phyloP scores from a whole-genome alignment of 768 basidiomycete species.

The Lepiota venenata region DNA sequence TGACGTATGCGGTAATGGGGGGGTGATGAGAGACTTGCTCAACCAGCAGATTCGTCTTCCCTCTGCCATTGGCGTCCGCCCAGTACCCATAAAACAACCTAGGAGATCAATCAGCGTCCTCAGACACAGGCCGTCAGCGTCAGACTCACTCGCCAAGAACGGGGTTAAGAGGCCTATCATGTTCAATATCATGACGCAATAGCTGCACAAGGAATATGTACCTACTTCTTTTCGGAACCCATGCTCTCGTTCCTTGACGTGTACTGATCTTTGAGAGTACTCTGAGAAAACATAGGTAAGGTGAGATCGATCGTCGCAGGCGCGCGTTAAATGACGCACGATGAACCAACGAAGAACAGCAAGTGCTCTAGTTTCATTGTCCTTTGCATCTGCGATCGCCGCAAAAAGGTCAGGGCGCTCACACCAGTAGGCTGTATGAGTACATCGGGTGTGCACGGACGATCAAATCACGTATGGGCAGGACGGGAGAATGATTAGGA shows the following conservation, averaged over 20 bases:
- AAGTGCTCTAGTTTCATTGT: constrained; percentile 62
- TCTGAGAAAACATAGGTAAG: constrained; percentile 33
- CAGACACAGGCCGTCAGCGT: not conserved
- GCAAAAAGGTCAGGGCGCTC: constrained; percentile 91
- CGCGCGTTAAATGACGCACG: constrained; percentile 36
- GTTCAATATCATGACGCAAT: constrained; percentile 7
- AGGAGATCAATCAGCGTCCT: not conserved
- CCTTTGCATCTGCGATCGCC: constrained; percentile 74
- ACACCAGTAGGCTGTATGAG: constrained; percentile 89
- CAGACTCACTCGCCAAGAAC: constrained; percentile 83
- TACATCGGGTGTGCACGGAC: not conserved
- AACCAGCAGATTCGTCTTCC: constrained; percentile 80
- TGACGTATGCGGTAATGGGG: constrained; percentile 83
- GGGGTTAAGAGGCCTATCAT: constrained; percentile 84
- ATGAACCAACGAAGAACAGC: constrained; percentile 96
- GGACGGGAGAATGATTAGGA: constrained; percentile 5
- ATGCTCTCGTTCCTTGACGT: constrained; percentile 92
- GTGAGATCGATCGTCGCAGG: not conserved
- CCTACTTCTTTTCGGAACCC: constrained; percentile 51
- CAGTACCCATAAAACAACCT: constrained; percentile 88
- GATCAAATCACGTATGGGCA: not conserved
- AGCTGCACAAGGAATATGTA: not conserved
- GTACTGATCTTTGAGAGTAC: constrained; percentile 93
- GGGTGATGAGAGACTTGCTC: constrained; percentile 98
- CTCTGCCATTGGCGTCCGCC: constrained; percentile 72